Base-by-base conservation (phyloP, 2,329 filamentous ascomycete genomes). In the Mycosphaerella arachidis region DNA sequence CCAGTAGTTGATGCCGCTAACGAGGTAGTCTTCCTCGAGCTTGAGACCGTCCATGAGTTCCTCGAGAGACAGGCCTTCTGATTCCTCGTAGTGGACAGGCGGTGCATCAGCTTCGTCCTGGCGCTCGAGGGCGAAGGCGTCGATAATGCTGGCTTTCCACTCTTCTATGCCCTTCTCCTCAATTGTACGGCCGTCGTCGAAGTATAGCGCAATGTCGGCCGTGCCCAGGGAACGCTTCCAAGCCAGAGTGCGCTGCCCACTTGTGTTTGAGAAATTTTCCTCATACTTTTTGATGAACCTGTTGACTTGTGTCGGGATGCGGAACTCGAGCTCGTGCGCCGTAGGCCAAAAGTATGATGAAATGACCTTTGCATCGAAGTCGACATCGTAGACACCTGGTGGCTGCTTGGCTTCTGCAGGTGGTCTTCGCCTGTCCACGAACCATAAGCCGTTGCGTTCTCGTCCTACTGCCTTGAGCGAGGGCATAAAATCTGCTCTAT, bases 301-400 rank as follows among this genome's bases (percentile, higher is more conserved):
- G 6, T 72, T 67, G 20, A 91, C 82, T 1, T 80, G 77, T 0
- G 74, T 61, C 0, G 90, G 90, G 3, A 92, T 78, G 24, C 77
- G 72, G 71, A 92, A 92, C 2, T 80, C 79, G 58, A 91, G 88
- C 61, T 86, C 83, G 53, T 89, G 84, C 24, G 96, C 79, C 9
- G 86, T 83, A 0, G 94, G 94, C 94, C 94, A 99, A 79, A 95
- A 99, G 63, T 96, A 86, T 24, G 92, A 86, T 0, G 92, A 97
- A 5, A 97, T 80, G 55, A 97, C 93, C 72, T 94, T 92, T 31
- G 62, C 60, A 20, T 66, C 60, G 56, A 68, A 67, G 13, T 59
- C 31, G 10, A 57, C n/a, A 7, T 43, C 45, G 16, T 12, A 45
- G n/a, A 33, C 51, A 27, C 48, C 20, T 37, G 57, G 40, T 9